Base-by-base conservation (phyloP, 208 protist species). In the Polymyxa betae region DNA sequence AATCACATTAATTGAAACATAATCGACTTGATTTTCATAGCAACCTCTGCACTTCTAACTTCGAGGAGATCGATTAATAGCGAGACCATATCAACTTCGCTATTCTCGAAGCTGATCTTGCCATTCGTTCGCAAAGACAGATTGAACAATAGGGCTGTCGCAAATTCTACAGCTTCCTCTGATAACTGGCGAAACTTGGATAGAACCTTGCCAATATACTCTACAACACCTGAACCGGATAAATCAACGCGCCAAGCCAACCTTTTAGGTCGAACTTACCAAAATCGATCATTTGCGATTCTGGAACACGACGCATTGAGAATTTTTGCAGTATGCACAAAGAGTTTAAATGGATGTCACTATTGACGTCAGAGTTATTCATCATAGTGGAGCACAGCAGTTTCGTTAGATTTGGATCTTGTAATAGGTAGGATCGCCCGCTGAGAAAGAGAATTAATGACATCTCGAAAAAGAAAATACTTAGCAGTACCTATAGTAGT, bases 321-420 rank as follows among this genome's bases (percentile, higher is more conserved):
- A 82, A 82, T n/a, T 82, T 82, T 35, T 82, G 72, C 72, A 82
- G n/a, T 5, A 82, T 82, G 72, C 72, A 82, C 35, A 82, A 82
- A 35, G 72, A 5, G n/a, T 82, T 82, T 5, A 82, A n/a, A 82
- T 82, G 72, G n/a, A 40, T 82, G n/a, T 82, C 72, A 20, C 16
- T 82, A n/a, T 82, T 43, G 5, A n/a, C 16, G 35, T 43, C 35
- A 12, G 72, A 20, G 5, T 5, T 20, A 38, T 43, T n/a, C n/a
- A n/a, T 82, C 72, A 82, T 82, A 20, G 35, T 38, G 16, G 40
- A 82, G n/a, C 72, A 82, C 72, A 82, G 40, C n/a, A 82, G 72
- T 20, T 5, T 5, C 5, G 72, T 43, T 45, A 82, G 72, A 5
- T 82, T 35, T 5, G 16, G 5, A 43, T 82, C 12, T n/a, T 82